A percentile compares a stretch with the other conserved stretches of the same genome.
phyloP scores from a whole-genome alignment of 805 yeast genomes.

The Candida tallmaniae region DNA sequence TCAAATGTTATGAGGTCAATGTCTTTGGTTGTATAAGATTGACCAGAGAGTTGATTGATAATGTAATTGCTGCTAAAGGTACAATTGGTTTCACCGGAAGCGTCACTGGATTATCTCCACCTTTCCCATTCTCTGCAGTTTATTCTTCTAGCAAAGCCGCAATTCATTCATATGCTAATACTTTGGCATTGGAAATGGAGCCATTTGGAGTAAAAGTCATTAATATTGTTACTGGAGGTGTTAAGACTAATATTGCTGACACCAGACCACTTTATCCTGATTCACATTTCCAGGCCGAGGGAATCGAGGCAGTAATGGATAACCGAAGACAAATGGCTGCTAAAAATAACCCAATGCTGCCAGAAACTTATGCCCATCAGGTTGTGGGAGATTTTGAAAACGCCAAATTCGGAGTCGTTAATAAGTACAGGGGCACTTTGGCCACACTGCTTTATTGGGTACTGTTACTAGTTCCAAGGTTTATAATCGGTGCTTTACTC shows the following conservation, averaged over 20 bases:
- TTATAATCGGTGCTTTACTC: constrained; percentile 39
- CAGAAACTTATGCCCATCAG: constrained; percentile 52
- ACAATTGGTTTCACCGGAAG: constrained; percentile 74
- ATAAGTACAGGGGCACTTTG: constrained; percentile 53
- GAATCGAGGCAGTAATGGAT: constrained; percentile 45
- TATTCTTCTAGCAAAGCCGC: constrained; percentile 74
- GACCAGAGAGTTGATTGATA: constrained; percentile 51
- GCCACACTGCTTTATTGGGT: constrained; percentile 35
- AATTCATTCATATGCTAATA: constrained; percentile 64
- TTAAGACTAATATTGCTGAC: constrained; percentile 65
- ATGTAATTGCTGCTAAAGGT: constrained; percentile 62
- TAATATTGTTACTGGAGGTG: constrained; percentile 73
- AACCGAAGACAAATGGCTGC: constrained; percentile 56
- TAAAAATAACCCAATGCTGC: constrained; percentile 53
- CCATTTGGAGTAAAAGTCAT: constrained; percentile 70
- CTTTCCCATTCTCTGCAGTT: constrained; percentile 67
- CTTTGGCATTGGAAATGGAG: constrained; percentile 60
- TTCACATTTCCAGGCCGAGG: constrained; percentile 51
- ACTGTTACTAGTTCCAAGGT: constrained; percentile 41
- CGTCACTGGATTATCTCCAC: constrained; percentile 55
- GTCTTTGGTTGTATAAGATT: constrained; percentile 66
- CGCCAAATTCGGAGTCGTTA: constrained; percentile 28
- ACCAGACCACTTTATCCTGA: constrained; percentile 52
- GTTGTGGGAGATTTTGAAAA: constrained; percentile 49
- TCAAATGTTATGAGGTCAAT: constrained; percentile 57